Conservation (phyloP, 495 filamentous ascomycete genomes). For the Neurospora tetraspora region DNA sequence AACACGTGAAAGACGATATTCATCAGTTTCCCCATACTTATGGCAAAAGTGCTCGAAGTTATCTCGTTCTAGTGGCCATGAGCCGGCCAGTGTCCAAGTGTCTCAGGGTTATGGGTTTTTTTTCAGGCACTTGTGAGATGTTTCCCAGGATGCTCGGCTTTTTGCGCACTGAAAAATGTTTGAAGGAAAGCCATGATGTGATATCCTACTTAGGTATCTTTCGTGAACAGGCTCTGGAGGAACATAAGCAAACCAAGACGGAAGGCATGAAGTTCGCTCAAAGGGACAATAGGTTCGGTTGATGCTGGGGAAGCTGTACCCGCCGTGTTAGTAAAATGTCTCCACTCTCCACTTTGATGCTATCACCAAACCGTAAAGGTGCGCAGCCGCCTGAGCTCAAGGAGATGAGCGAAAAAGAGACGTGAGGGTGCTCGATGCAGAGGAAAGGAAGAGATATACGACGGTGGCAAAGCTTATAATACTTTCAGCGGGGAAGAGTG, state of each 20-base stretch:
- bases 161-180: not conserved
- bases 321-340: not conserved
- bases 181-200: not conserved
- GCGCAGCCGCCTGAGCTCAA: not conserved
- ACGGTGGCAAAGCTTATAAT: not conserved
- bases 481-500: not conserved
- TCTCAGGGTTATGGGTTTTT: not conserved
- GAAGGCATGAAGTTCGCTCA: not conserved
- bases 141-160: not conserved
- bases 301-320: not conserved
- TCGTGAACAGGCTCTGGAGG: not conserved
- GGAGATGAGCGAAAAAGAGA: not conserved
- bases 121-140: not conserved
- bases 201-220: not conserved
- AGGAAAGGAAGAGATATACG: not conserved
- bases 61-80: not conserved
- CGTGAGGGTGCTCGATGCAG: not conserved
- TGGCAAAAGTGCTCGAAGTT: not conserved
- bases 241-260: not conserved
- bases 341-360: not conserved
- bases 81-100: not conserved
- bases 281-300: not conserved
- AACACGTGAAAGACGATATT: not conserved
- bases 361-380: not conserved
- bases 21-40: not conserved